Evolutionary conservation across 441 rosid species (phyloP).

Genomic region (Syzygium syzygioides): DNA sequence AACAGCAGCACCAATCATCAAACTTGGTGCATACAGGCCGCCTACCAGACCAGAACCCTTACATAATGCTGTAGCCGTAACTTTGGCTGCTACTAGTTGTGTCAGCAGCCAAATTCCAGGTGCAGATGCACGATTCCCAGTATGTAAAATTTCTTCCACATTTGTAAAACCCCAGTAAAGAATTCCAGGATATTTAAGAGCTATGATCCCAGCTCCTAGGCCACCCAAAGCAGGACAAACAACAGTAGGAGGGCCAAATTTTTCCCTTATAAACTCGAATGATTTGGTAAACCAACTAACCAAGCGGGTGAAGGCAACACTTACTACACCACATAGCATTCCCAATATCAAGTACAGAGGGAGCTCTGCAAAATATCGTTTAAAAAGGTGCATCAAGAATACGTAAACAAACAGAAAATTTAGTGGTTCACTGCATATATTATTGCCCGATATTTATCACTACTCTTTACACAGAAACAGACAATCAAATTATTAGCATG

Average conservation of each 20-base stretch:
- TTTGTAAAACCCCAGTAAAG: constrained; percentile 98
- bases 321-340: constrained; percentile 92
- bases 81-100: constrained; percentile 90
- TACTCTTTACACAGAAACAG: not conserved
- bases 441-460: not conserved
- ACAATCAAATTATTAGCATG: not conserved
- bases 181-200: constrained; percentile 95
- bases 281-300: constrained; percentile 80
- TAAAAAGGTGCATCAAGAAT: constrained; percentile 6
- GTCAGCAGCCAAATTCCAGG: constrained; percentile 94
- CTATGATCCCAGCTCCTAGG: constrained; percentile 91
- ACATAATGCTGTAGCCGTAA: constrained; percentile 90
- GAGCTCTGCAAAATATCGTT: constrained; percentile 54
- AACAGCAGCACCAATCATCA: constrained; percentile 97
- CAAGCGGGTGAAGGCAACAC: constrained; percentile 78
- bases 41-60: constrained; percentile 98
- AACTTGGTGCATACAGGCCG: constrained; percentile 93
- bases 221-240: constrained; percentile 97
- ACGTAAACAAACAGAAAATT: not conserved
- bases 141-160: constrained; percentile 93
- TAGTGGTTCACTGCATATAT: not conserved
- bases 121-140: constrained; percentile 96
- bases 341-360: constrained; percentile 93
- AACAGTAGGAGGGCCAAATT: constrained; percentile 78
- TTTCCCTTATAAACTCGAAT: constrained; percentile 71